A percentile compares a stretch with the other conserved stretches of the same genome.
Evolutionary conservation across 2,329 filamentous ascomycete species (phyloP).

Genomic region (Fulvia fulva): DNA sequence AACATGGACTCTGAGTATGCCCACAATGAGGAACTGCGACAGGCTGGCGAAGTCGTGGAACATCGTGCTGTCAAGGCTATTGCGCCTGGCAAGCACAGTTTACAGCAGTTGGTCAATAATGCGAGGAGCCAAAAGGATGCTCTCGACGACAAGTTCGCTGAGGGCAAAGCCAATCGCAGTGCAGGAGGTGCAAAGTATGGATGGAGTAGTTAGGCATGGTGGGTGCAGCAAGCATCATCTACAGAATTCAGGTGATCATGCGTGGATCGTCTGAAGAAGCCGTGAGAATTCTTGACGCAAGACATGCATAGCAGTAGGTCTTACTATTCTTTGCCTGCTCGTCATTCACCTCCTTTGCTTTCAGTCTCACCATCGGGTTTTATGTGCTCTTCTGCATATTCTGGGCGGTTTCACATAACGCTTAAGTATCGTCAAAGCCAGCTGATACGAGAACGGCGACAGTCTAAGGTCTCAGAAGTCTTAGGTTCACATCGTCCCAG

Average conservation of each 20-base stretch:
- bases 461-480: too few species aligned
- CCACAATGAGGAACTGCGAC: constrained; percentile 73
- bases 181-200: constrained; percentile 45
- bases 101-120: constrained; percentile 81
- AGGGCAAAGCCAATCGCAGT: constrained; percentile 71
- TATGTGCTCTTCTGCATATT: too few species aligned
- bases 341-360: too few species aligned
- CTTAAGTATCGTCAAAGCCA: too few species aligned
- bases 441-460: too few species aligned
- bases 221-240: too few species aligned
- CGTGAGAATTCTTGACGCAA: not conserved
- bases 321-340: not conserved
- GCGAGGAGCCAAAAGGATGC: constrained; percentile 80
- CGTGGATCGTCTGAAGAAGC: not conserved
- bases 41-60: constrained; percentile 61
- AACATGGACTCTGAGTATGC: constrained; percentile 84
- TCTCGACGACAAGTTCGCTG: constrained; percentile 85
- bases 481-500: too few species aligned
- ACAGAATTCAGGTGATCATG: not conserved
- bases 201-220: constrained; percentile 12
- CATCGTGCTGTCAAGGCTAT: constrained; percentile 81
- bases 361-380: too few species aligned
- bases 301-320: not conserved
- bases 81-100: constrained; percentile 81
- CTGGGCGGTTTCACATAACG: too few species aligned